A percentile compares a stretch with the other conserved stretches of the same genome.
These are phyloP conservation scores for Lyophyllum shimeji DNA, from an alignment of 768 basidiomycete genomes.

Conservation along the genomic window DNA sequence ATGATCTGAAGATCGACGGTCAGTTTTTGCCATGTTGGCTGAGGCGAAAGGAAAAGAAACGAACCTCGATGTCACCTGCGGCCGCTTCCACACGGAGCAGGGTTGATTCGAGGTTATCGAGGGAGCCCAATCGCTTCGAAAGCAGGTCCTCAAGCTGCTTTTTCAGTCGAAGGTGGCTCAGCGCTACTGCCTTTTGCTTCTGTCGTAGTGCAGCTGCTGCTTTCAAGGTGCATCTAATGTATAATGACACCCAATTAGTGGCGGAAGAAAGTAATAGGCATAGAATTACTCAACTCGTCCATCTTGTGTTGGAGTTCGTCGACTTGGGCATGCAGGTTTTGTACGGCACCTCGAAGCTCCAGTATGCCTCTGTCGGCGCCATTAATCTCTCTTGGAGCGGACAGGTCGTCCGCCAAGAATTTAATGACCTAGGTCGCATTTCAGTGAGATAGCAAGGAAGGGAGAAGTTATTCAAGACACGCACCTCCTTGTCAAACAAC, in stretches of 20 bases:
- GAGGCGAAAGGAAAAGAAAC: constrained; percentile 11
- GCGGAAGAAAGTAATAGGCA: neutral
- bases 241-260: neutral
- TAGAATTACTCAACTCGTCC: constrained; percentile 52
- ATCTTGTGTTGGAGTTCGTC: constrained; percentile 69
- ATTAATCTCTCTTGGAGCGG: constrained; percentile 51
- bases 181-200: constrained; percentile 71
- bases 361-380: constrained; percentile 83
- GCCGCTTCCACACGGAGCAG: constrained; percentile 83
- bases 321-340: constrained; percentile 67
- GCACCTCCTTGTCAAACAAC: constrained; percentile 66
- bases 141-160: constrained; percentile 81
- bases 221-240: constrained; percentile 60
- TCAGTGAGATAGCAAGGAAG: too few relatives aligned
- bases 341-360: constrained; percentile 72
- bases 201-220: constrained; percentile 64
- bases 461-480: constrained; percentile 15
- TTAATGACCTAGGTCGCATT: constrained; percentile 69
- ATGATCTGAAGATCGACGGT: constrained; percentile 54
- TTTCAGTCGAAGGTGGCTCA: constrained; percentile 76
- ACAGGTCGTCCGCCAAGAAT: constrained; percentile 49
- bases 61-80: constrained; percentile 85
- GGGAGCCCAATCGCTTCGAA: constrained; percentile 68
- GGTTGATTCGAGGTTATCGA: constrained; percentile 74
- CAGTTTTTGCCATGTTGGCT: neutral